Evolutionary conservation across 1,284 basidiomycete species (phyloP).

Genomic region (Cryptococcus amylolentus): DNA sequence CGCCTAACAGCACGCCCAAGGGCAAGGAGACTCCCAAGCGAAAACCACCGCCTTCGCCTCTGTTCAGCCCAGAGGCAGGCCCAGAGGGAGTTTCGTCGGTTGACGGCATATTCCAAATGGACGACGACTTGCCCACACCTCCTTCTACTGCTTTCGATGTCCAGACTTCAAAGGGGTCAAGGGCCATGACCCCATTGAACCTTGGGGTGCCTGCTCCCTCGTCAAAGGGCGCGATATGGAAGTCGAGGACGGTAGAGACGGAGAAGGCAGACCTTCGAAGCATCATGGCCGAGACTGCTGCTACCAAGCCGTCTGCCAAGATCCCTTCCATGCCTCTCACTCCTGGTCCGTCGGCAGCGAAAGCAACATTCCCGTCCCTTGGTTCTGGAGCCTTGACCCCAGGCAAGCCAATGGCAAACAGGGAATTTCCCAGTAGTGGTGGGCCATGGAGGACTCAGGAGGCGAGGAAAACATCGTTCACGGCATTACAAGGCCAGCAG

Average conservation of each 20-base stretch:
- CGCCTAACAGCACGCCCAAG: slow-evolving; percentile 20
- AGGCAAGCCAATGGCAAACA: not conserved
- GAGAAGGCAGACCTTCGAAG: slow-evolving; percentile 68
- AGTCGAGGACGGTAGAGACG: slow-evolving; percentile 49
- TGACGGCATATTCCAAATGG: slow-evolving; percentile 51
- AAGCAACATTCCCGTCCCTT: not conserved
- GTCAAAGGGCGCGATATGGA: slow-evolving; percentile 49
- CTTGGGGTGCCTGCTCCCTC: slow-evolving; percentile 13
- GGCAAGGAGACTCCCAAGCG: slow-evolving; percentile 1
- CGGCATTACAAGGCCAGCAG: slow-evolving; percentile 36
- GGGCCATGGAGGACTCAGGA: slow-evolving; percentile 34
- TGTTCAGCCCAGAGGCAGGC: slow-evolving; percentile 23
- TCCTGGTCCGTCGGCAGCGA: not conserved
- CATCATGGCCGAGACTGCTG: slow-evolving; percentile 71
- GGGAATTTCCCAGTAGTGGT: slow-evolving; percentile 13
- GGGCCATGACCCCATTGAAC: slow-evolving; percentile 56
- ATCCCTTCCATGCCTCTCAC: not conserved
- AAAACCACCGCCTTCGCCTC: slow-evolving; percentile 20
- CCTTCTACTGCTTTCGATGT: slow-evolving; percentile 12
- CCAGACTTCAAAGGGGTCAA: slow-evolving; percentile 35
- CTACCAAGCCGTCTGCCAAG: slow-evolving; percentile 25
- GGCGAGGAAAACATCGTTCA: slow-evolving; percentile 24
- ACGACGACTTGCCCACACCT: slow-evolving; percentile 40
- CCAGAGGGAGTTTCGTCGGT: slow-evolving; percentile 10
- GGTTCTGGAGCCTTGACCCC: not conserved